Evolutionary conservation across 1,284 basidiomycete genomes (phyloP).

Genomic region (Trametes hirsuta): DNA sequence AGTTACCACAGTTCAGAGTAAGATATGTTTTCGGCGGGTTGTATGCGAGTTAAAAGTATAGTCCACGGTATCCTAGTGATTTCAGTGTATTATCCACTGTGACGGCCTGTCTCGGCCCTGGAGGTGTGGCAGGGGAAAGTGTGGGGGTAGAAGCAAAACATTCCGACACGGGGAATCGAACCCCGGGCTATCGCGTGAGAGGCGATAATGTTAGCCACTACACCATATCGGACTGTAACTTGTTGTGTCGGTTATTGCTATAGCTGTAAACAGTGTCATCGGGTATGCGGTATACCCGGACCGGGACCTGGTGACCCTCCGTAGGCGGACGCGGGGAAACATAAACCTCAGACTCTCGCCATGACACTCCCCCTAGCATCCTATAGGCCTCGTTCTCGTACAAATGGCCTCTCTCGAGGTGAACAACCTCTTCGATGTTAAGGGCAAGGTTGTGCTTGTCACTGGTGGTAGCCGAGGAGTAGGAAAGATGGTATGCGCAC

Average conservation of each 20-base stretch:
- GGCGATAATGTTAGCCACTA: constrained; percentile 15
- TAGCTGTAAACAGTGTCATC: background rate
- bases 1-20: too few species aligned
- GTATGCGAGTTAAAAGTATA: too few species aligned
- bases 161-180: constrained; percentile 14
- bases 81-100: too few species aligned
- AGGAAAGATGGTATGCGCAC: constrained; percentile 62
- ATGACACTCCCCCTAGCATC: background rate
- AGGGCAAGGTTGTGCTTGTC: constrained; percentile 64
- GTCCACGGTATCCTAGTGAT: too few species aligned
- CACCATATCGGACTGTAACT: constrained; percentile 5
- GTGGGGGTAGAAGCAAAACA: background rate
- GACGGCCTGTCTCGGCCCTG: too few species aligned
- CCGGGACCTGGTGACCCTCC: background rate
- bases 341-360: background rate
- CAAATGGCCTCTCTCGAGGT: constrained; percentile 45
- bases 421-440: constrained; percentile 57
- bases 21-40: too few species aligned
- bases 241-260: too few species aligned
- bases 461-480: constrained; percentile 77
- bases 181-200: constrained; percentile 12
- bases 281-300: background rate
- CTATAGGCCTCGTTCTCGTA: background rate
- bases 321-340: background rate
- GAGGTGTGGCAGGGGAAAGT: too few species aligned